Evolutionary conservation across 2,329 filamentous ascomycete species (phyloP).

Genomic region (Tolypocladium ophioglossoides): DNA sequence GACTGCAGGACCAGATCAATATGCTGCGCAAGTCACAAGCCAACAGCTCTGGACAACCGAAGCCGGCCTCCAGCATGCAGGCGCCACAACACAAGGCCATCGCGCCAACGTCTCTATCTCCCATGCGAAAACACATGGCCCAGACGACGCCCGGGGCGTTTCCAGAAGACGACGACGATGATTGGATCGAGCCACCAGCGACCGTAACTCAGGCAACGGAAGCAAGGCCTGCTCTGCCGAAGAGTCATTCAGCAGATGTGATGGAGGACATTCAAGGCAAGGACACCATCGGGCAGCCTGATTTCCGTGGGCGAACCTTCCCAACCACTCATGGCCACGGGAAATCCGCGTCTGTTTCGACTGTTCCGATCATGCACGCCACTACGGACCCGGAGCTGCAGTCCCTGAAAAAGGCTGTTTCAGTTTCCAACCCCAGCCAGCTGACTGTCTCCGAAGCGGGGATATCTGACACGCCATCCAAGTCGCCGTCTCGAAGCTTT

Average conservation of each 20-base stretch:
- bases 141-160: constrained; percentile 48
- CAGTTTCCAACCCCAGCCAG: constrained; percentile 45
- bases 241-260: constrained; percentile 50
- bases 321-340: constrained; percentile 24
- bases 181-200: constrained; percentile 50
- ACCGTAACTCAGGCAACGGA: constrained; percentile 14
- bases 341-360: constrained; percentile 55
- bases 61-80: constrained; percentile 27
- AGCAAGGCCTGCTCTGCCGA: constrained; percentile 42
- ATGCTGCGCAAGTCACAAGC: constrained; percentile 50
- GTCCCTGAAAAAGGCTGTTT: constrained; percentile 47
- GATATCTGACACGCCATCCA: constrained; percentile 36
- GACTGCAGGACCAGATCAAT: constrained; percentile 86
- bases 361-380: constrained; percentile 25
- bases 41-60: constrained; percentile 34
- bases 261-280: constrained; percentile 46
- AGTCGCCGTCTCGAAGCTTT: constrained; percentile 45
- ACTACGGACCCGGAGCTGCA: constrained; percentile 10
- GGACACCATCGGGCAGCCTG: constrained; percentile 34
- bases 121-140: constrained; percentile 15
- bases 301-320: constrained; percentile 10
- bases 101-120: constrained; percentile 18
- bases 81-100: constrained; percentile 20
- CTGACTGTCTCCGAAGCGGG: constrained; percentile 35
- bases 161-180: constrained; percentile 43